phyloP scores from a whole-genome alignment of 805 yeast genomes.

The Komagataella pastoris region DNA sequence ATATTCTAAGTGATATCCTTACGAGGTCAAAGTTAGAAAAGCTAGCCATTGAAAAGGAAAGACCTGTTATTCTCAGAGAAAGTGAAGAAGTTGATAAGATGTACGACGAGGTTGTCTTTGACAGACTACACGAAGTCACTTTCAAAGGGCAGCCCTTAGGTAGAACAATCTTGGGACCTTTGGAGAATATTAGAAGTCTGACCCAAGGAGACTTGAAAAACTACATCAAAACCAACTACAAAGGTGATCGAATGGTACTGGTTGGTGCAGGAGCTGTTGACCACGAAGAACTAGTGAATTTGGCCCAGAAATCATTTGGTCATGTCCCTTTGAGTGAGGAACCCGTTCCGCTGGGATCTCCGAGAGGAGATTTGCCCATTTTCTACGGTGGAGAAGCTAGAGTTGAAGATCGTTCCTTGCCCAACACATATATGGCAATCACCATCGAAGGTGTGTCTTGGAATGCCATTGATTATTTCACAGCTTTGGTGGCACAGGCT shows the following conservation, averaged over 20 bases:
- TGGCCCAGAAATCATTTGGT: constrained; percentile 69
- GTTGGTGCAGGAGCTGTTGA: constrained; percentile 93
- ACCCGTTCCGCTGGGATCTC: constrained; percentile 61
- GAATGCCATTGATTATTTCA: constrained; percentile 91
- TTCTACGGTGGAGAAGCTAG: constrained; percentile 82
- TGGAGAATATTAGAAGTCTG: constrained; percentile 74
- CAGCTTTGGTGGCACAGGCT: constrained; percentile 93
- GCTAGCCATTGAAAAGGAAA: constrained; percentile 83
- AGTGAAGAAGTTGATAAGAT: constrained; percentile 96
- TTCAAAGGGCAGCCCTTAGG: constrained; percentile 89
- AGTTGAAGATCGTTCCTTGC: constrained; percentile 69
- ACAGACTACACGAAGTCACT: constrained; percentile 87
- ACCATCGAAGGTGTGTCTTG: constrained; percentile 98
- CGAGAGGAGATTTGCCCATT: constrained; percentile 59
- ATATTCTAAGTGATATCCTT: constrained; percentile 78
- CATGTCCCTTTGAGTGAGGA: constrained; percentile 40
- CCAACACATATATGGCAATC: constrained; percentile 82
- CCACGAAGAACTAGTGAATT: constrained; percentile 68
- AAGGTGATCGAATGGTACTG: constrained; percentile 96
- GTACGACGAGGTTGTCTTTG: constrained; percentile 97
- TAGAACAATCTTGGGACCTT: constrained; percentile 91
- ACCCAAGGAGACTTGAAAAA: constrained; percentile 60
- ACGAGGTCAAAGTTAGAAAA: constrained; percentile 76
- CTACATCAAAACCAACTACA: constrained; percentile 78
- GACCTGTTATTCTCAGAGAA: constrained; percentile 93